A percentile compares a stretch with the other conserved stretches of the same genome.
phyloP scores from a whole-genome alignment of 768 basidiomycete species.

The Rhodotorula diobovata region DNA sequence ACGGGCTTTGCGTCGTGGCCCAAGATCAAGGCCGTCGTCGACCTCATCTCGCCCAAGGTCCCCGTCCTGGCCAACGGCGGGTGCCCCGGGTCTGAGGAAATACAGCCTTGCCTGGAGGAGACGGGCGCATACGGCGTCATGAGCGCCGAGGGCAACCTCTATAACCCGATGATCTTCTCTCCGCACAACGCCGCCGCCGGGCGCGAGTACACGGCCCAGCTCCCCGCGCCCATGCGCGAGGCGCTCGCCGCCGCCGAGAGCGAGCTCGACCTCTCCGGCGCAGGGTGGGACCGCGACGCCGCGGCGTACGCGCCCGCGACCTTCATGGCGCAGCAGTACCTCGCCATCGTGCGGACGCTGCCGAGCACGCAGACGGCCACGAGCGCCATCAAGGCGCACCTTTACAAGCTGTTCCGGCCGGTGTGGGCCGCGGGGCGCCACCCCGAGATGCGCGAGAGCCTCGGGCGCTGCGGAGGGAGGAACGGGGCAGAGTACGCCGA shows the following conservation, averaged over 20 bases:
- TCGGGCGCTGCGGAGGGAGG: conserved; percentile 54
- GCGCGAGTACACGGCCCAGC: conserved; percentile 21
- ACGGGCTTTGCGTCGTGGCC: conserved; percentile 46
- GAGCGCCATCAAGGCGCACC: conserved; percentile 80
- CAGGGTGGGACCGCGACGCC: conserved; percentile 4
- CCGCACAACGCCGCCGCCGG: conserved; percentile 32
- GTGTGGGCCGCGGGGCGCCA: conserved; percentile 57
- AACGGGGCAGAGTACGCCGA: conserved; percentile 54
- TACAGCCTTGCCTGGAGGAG: conserved; percentile 67
- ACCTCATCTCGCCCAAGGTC: conserved; percentile 65
- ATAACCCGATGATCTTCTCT: conserved; percentile 74
- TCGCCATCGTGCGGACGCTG: conserved; percentile 67
- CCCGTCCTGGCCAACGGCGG: conserved; percentile 98
- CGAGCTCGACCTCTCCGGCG: conserved; percentile 19
- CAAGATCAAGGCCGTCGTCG: conserved; percentile 84
- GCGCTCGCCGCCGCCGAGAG: conserved; percentile 31
- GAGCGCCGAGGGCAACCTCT: conserved; percentile 86
- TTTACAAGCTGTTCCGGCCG: conserved; percentile 87
- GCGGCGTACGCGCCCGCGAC: conserved; percentile 43
- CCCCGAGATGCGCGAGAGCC: conserved; percentile 65
- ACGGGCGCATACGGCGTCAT: conserved; percentile 91
- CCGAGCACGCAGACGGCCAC: conserved; percentile 60
- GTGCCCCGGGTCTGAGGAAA: conserved; percentile 78
- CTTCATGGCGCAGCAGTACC: conserved; percentile 73
- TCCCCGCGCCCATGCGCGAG: conserved; percentile 29